Conservation (phyloP, 768 basidiomycete species). For the Termitomyces sp. region DNA sequence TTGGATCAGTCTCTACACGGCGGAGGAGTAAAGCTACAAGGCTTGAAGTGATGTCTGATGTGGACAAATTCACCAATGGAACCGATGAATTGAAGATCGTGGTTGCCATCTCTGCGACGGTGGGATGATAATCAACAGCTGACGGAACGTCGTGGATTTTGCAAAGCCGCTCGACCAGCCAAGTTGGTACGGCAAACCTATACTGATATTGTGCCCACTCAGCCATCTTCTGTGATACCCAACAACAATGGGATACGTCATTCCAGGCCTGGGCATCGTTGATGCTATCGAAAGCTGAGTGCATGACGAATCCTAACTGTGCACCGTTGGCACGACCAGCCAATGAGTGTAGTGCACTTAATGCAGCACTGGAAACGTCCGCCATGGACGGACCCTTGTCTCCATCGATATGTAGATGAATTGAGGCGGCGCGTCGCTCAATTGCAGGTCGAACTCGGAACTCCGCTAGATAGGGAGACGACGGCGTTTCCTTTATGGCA, state of each 20-base stretch:
- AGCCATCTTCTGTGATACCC: constrained; percentile 72
- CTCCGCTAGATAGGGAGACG: constrained; percentile 77
- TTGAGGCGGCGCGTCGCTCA: constrained; percentile 82
- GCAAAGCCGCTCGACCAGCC: constrained; percentile 72
- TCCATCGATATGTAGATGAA: constrained; percentile 84
- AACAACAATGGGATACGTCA: constrained; percentile 67
- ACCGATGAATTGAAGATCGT: constrained; percentile 78
- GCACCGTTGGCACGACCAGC: constrained; percentile 70
- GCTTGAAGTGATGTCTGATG: constrained; percentile 81
- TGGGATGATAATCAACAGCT: constrained; percentile 45
- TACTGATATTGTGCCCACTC: constrained; percentile 93
- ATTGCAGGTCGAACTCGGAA: constrained; percentile 75
- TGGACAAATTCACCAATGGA: constrained; percentile 84
- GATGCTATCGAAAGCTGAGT: constrained; percentile 65
- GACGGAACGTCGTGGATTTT: constrained; percentile 49
- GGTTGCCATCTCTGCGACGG: constrained; percentile 74
- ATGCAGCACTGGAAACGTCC: constrained; percentile 71
- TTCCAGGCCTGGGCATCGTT: constrained; percentile 60
- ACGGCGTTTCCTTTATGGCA: constrained; percentile 61
- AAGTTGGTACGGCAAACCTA: constrained; percentile 83
- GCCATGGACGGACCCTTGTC: constrained; percentile 72
- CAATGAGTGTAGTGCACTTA: constrained; percentile 67
- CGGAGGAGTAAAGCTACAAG: constrained; percentile 72
- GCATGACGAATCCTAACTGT: constrained; percentile 70
- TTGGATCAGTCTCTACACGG: constrained; percentile 51